phyloP scores from a whole-genome alignment of 2,329 filamentous ascomycete species.

The Bisporella sp. region DNA sequence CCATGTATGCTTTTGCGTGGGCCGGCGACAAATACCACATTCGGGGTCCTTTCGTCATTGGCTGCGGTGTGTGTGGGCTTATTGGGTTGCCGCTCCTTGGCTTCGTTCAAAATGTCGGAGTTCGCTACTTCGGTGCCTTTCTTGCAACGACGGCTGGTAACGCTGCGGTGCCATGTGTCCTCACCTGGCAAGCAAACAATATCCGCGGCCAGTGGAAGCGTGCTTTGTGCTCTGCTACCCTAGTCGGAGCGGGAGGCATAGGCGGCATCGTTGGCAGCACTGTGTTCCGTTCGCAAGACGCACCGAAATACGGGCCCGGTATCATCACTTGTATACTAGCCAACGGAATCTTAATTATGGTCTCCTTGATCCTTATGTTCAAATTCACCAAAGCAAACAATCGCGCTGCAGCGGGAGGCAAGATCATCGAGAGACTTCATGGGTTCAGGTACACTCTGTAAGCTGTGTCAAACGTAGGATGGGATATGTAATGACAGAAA shows the following conservation, averaged over 20 bases:
- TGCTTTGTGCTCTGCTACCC: constrained; percentile 67
- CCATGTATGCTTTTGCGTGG: constrained; percentile 39
- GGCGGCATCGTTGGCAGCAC: constrained; percentile 71
- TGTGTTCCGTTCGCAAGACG: constrained; percentile 58
- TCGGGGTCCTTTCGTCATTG: constrained; percentile 16
- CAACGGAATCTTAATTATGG: constrained; percentile 22
- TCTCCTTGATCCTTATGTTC: constrained; percentile 19
- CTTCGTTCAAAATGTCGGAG: constrained; percentile 39
- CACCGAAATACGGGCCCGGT: constrained; percentile 39
- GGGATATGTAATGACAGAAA: too few species aligned
- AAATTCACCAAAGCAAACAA: constrained; percentile 28
- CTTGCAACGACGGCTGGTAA: constrained; percentile 46
- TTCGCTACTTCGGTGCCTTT: constrained; percentile 49
- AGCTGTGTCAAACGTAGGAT: neutral
- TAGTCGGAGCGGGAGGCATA: constrained; percentile 70
- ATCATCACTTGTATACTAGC: constrained; percentile 16
- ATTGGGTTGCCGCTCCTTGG: constrained; percentile 37
- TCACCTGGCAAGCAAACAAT: constrained; percentile 77
- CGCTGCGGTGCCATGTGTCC: constrained; percentile 65
- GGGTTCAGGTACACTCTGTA: constrained; percentile 28
- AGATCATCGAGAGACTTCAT: constrained; percentile 27
- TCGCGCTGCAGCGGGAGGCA: constrained; percentile 26
- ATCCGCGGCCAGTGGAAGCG: constrained; percentile 83
- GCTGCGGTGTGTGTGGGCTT: constrained; percentile 38
- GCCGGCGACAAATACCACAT: constrained; percentile 46